These are phyloP conservation scores for Gynochthodes officinalis DNA, from an alignment of 257 asterid genomes.

Conservation along the genomic window DNA sequence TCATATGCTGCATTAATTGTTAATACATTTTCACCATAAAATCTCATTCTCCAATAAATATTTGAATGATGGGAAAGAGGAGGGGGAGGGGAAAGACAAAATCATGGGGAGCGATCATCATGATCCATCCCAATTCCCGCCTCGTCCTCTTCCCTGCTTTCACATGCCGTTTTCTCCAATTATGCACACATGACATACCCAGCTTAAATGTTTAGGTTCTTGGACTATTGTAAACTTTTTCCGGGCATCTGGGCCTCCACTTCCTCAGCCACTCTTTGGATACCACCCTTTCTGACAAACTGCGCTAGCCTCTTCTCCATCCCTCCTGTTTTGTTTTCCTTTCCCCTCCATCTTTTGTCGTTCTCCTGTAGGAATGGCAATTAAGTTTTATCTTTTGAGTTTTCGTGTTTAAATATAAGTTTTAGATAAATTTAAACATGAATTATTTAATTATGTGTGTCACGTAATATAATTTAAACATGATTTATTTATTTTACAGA, in stretches of 20 bases:
- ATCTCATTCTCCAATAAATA: no score
- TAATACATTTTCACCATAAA: no score
- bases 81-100: slow-evolving; percentile 29
- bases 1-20: no score
- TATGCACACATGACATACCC: slow-evolving; percentile 34
- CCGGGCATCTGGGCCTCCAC: slow-evolving; percentile 9
- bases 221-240: slow-evolving; percentile 33
- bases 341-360: neutral
- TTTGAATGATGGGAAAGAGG: no score
- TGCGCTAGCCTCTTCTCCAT: no score
- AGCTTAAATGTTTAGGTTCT: slow-evolving; percentile 21
- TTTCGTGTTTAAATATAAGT: no score
- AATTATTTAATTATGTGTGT: no score
- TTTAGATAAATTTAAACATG: no score
- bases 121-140: slow-evolving; percentile 18
- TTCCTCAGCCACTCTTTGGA: neutral
- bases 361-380: no score
- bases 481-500: no score
- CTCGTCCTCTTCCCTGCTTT: slow-evolving; percentile 19
- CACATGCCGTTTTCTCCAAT: slow-evolving; percentile 42
- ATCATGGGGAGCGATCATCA: slow-evolving; percentile 23
- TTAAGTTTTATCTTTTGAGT: no score
- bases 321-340: neutral
- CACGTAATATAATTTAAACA: no score
- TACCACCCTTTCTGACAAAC: neutral